Base-by-base conservation (phyloP, 768 basidiomycete species). In the Fibroporia radiculosa region DNA sequence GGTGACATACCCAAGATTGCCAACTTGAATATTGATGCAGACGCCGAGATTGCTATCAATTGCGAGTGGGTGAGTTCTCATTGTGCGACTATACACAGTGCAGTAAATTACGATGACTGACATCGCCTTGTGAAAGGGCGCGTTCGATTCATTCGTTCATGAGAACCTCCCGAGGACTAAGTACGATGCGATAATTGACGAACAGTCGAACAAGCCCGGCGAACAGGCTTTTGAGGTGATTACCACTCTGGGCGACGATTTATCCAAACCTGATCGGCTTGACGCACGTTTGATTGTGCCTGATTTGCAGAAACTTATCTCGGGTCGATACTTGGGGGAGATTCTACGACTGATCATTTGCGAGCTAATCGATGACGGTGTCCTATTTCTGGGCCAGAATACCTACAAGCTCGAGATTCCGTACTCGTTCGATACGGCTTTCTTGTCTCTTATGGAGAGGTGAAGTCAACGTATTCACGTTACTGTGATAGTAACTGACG, bases 351-450 rank as follows among this genome's bases (percentile, higher is more conserved):
- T 98, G 23, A 84, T 97, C 53, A 77, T 99, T 48, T 88, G 84
- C 59, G 95, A 99, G 63, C 80, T 99, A 39, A 92, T 96, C 59
- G 93, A 96, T 59, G 86, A 93, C 53, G 96, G 95, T 65, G 87
- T 93, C 16, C 77, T 99, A 42, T 99, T 99, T 81, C 77, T 96
- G 24, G 93, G 96, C 20, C 95, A 99, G 66, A 91, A 95, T 63
- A 96, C 95, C 1, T 97, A 97, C 77, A 97, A 98, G 71, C 78
- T 99, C 29, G 93, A 98, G 66, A 88, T 77, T 52, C 79, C 92
- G 16, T 93, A 93, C 62, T 82, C 77, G 23, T 82, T 99, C 56
- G 95, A 99, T 63, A 99, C 96, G 2, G 93, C 95, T 1, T 97
- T 97, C 72, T 69, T 99, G 49, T 93, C 91, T 32, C 72, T 98